phyloP scores from a whole-genome alignment of 192 early-diverging fungal genomes.

The Mortierella alpina region DNA sequence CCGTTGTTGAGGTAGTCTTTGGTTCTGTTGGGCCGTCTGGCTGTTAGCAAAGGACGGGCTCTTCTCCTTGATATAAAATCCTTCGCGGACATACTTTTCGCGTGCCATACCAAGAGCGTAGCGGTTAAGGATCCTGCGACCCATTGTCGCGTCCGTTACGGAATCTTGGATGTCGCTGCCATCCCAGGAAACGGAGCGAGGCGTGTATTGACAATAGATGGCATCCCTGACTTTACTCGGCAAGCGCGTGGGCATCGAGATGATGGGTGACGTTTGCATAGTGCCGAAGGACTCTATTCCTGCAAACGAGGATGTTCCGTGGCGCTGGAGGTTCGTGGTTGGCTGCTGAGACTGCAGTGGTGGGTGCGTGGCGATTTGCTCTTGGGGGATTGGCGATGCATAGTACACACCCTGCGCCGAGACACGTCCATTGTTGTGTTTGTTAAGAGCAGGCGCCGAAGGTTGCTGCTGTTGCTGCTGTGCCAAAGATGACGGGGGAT shows the following conservation, averaged over 20 bases:
- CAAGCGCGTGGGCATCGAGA: conserved; percentile 2
- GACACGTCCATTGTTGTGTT: neutral
- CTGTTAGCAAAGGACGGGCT: conserved; percentile 24
- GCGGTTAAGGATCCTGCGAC: conserved; percentile 25
- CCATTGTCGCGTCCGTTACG: conserved; percentile 6
- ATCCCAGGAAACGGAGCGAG: conserved; percentile 25
- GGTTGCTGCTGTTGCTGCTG: neutral
- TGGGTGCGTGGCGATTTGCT: neutral
- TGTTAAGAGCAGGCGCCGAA: neutral
- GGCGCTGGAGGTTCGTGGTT: neutral
- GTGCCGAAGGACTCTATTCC: conserved; percentile 8
- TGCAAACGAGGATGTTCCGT: conserved; percentile 8
- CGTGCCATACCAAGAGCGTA: conserved; percentile 28
- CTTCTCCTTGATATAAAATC: conserved; percentile 28
- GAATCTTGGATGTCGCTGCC: conserved; percentile 40
- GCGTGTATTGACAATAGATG: conserved; percentile 32
- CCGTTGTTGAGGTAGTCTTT: neutral
- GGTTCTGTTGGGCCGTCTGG: conserved; percentile 3
- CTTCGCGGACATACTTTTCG: conserved; percentile 39
- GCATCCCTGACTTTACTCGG: conserved; percentile 14
- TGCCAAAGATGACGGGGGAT: neutral
- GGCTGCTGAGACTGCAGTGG: neutral
- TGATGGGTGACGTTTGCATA: conserved; percentile 20
- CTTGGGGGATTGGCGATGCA: conserved; percentile 16
- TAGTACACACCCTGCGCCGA: neutral